phyloP scores from a whole-genome alignment of 1,284 basidiomycete genomes.

The Cryptococcus depauperatus region DNA sequence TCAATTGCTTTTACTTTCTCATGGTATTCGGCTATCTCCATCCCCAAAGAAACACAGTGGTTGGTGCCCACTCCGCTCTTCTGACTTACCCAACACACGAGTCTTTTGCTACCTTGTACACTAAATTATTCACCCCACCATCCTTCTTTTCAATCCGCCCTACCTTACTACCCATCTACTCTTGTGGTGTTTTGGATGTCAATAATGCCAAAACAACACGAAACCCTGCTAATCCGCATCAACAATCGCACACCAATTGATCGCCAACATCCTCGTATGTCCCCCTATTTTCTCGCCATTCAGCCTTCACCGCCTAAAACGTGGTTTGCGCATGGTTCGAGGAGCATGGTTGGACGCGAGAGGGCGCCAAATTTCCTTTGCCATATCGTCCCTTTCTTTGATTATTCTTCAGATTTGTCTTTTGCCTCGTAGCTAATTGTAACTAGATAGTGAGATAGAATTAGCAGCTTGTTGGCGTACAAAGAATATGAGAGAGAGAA shows the following conservation, averaged over 20 bases:
- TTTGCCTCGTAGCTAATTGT: not conserved
- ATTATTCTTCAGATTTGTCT: not conserved
- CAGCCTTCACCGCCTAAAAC: not conserved
- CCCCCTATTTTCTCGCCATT: slow-evolving; percentile 6
- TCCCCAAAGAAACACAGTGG: slow-evolving; percentile 2
- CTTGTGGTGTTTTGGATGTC: not conserved
- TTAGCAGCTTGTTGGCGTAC: too few species aligned
- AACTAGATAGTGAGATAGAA: too few species aligned
- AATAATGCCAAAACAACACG: not conserved
- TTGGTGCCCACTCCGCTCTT: slow-evolving; percentile 8
- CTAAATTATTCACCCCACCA: not conserved
- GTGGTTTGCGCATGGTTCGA: too few species aligned
- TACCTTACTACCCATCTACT: not conserved
- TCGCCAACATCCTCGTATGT: slow-evolving; percentile 27
- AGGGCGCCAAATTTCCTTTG: slow-evolving; percentile 34
- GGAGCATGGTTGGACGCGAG: slow-evolving; percentile 30
- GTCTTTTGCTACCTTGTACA: not conserved
- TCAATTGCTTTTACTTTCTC: not conserved
- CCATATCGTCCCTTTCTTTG: too few species aligned
- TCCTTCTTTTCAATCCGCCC: slow-evolving; percentile 7
- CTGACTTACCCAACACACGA: not conserved
- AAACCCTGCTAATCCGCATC: slow-evolving; percentile 2
- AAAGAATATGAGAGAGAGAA: too few species aligned
- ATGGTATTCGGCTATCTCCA: slow-evolving; percentile 1
- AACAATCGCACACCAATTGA: slow-evolving; percentile 9